Evolutionary conservation across 2,329 filamentous ascomycete species (phyloP).

Genomic region (Arachnopeziza araneosa): DNA sequence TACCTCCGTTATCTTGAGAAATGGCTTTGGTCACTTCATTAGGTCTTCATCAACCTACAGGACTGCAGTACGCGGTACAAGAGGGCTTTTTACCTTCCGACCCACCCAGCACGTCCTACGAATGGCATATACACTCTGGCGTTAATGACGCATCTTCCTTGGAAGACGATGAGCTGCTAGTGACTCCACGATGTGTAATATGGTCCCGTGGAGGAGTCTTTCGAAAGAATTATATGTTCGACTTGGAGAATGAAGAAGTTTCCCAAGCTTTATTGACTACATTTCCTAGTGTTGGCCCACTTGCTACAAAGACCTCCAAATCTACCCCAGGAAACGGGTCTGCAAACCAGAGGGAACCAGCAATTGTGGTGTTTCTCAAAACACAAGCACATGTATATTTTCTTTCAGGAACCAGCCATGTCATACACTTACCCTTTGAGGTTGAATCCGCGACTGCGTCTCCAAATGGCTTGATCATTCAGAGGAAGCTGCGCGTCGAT

Average conservation of each 20-base stretch:
- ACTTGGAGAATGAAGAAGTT: conserved; percentile 79
- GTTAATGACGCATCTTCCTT: conserved; percentile 31
- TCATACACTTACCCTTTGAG: conserved; percentile 91
- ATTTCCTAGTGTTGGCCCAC: conserved; percentile 50
- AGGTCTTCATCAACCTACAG: conserved; percentile 83
- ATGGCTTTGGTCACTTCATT: conserved; percentile 93
- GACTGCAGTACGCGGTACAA: conserved; percentile 73
- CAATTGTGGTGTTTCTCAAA: conserved; percentile 85
- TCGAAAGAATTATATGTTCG: conserved; percentile 79
- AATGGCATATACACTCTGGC: conserved; percentile 62
- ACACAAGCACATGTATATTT: conserved; percentile 94
- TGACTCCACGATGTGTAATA: conserved; percentile 38
- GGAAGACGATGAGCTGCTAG: conserved; percentile 32
- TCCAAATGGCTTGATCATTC: conserved; percentile 77
- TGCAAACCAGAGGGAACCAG: conserved; percentile 43
- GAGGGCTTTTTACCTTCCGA: conserved; percentile 71
- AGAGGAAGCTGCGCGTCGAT: conserved; percentile 62
- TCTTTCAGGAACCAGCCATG: conserved; percentile 78
- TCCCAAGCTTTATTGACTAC: conserved; percentile 80
- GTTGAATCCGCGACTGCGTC: conserved; percentile 82
- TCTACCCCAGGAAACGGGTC: conserved; percentile 23
- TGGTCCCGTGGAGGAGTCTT: conserved; percentile 87
- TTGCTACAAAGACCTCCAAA: conserved; percentile 19
- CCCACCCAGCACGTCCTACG: conserved; percentile 60
- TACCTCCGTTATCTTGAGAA: conserved; percentile 11